Conservation (phyloP, 257 asterid genomes). For the Echium plantagineum region DNA sequence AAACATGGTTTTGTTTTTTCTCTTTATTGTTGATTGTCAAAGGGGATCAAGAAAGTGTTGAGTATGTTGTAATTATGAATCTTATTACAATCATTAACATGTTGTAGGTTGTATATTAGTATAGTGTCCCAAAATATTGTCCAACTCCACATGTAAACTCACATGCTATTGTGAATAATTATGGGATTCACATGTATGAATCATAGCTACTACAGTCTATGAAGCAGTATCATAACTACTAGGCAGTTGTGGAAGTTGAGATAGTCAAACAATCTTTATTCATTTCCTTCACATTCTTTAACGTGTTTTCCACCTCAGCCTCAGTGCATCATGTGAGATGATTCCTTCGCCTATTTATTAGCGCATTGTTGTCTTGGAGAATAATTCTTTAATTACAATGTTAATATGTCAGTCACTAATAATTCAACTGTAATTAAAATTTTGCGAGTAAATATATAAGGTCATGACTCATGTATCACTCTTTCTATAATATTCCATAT, state of each 20-base stretch:
- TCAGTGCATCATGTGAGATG: slow-evolving; percentile 3
- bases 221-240: background rate
- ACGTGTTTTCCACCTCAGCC: slow-evolving; percentile 7
- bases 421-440: too few relatives aligned
- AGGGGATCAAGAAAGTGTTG: too few relatives aligned
- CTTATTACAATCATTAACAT: background rate
- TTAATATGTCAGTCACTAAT: too few relatives aligned
- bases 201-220: background rate
- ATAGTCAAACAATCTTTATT: background rate
- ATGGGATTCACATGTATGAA: background rate
- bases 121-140: background rate
- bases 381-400: background rate
- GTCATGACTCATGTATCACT: too few relatives aligned
- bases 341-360: slow-evolving; percentile 4
- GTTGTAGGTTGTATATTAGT: too few relatives aligned
- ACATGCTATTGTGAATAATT: background rate
- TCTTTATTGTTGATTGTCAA: background rate
- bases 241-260: slow-evolving; percentile 2
- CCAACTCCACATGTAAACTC: background rate
- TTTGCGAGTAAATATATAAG: too few relatives aligned
- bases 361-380: slow-evolving; percentile 1
- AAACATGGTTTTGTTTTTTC: background rate
- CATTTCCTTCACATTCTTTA: slow-evolving; percentile 4
- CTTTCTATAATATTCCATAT: too few relatives aligned
- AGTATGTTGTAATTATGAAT: too few relatives aligned